phyloP scores from a whole-genome alignment of 2,329 filamentous ascomycete genomes.

The Alternaria metachromatica region DNA sequence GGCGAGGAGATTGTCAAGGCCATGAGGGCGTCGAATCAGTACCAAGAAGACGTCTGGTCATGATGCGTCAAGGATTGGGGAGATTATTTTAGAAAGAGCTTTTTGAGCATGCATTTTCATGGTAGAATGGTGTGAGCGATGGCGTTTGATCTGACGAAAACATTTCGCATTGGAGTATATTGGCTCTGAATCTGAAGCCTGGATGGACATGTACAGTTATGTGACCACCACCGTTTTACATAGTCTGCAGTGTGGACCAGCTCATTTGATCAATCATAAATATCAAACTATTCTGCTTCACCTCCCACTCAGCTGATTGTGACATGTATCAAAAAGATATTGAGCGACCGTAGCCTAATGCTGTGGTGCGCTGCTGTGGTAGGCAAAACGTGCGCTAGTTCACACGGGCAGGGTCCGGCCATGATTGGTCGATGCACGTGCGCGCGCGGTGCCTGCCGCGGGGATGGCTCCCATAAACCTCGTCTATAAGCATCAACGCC shows the following conservation, averaged over 20 bases:
- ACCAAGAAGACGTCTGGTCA: slow-evolving; percentile 84
- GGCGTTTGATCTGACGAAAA: slow-evolving; percentile 25
- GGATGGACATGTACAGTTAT: neutral
- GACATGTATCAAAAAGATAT: slow-evolving; percentile 1
- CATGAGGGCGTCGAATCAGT: slow-evolving; percentile 93
- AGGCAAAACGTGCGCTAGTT: slow-evolving; percentile 9
- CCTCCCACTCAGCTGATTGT: neutral
- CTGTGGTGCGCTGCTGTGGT: slow-evolving; percentile 16
- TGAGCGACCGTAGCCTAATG: slow-evolving; percentile 14
- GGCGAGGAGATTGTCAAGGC: slow-evolving; percentile 96
- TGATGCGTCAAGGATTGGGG: slow-evolving; percentile 36
- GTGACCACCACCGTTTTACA: neutral
- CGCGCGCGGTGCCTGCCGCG: slow-evolving; percentile 7
- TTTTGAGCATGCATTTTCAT: slow-evolving; percentile 34
- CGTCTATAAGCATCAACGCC: slow-evolving; percentile 5
- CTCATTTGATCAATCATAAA: slow-evolving; percentile 1
- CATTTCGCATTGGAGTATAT: neutral
- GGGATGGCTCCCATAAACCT: slow-evolving; percentile 14
- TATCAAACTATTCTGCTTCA: neutral
- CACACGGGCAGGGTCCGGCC: neutral
- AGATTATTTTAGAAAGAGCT: slow-evolving; percentile 1
- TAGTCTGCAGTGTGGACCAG: neutral
- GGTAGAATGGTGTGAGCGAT: slow-evolving; percentile 33
- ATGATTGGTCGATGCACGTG: slow-evolving; percentile 17
- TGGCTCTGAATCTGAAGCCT: slow-evolving; percentile 2